These are phyloP conservation scores for Komagataella ulmi DNA, from an alignment of 805 yeast genomes.

Conservation along the genomic window DNA sequence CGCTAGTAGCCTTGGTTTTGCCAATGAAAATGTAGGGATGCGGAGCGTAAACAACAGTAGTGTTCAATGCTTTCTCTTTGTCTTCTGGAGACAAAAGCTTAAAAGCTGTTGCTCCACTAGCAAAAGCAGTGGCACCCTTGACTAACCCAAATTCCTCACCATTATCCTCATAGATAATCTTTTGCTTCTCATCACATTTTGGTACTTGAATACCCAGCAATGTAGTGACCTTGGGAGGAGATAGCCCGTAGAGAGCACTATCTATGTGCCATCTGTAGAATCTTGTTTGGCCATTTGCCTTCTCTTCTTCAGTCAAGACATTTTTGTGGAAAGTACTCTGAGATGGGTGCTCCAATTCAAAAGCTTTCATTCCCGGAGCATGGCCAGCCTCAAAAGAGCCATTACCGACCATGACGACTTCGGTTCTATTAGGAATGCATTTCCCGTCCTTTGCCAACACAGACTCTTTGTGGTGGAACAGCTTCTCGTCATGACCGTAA, in stretches of 20 bases:
- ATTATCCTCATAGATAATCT: conserved; percentile 52
- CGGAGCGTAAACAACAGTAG: conserved; percentile 83
- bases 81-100: conserved; percentile 54
- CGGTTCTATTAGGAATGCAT: conserved; percentile 73
- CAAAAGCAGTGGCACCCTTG: conserved; percentile 85
- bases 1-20: conserved; percentile 69
- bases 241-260: conserved; percentile 72
- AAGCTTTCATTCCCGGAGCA: conserved; percentile 18
- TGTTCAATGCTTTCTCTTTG: conserved; percentile 56
- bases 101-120: conserved; percentile 74
- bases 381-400: conserved; percentile 53
- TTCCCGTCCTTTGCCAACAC: conserved; percentile 73
- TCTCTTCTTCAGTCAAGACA: conserved; percentile 49
- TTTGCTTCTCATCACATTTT: conserved; percentile 45
- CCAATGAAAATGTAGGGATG: conserved; percentile 84
- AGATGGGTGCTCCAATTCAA: conserved; percentile 66
- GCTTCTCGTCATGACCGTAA: conserved; percentile 74
- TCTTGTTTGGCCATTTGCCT: conserved; percentile 53
- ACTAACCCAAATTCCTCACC: conserved; percentile 53
- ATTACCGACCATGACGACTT: conserved; percentile 83
- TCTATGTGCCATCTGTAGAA: conserved; percentile 94
- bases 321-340: conserved; percentile 71
- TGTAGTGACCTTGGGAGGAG: conserved; percentile 82
- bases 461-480: conserved; percentile 49
- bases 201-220: conserved; percentile 77